Percentiles rank a stretch among this genome's conserved stretches.
Evolutionary conservation across 2,329 filamentous ascomycete species (phyloP).

Genomic region (Talaromyces marneffei): DNA sequence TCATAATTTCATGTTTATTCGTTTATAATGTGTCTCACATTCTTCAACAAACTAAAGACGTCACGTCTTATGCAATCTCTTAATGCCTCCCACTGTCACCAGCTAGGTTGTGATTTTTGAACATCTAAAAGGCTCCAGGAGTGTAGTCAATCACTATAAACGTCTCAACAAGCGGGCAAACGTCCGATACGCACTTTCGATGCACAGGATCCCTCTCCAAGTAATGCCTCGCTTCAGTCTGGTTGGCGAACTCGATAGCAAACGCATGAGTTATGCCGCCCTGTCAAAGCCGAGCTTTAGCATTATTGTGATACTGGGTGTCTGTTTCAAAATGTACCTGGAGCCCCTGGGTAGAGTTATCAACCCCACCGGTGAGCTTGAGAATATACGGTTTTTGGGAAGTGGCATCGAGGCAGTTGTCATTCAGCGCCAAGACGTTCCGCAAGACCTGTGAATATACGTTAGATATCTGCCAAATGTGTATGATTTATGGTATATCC

Average conservation of each 20-base stretch:
- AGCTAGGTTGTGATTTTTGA: too few relatives aligned
- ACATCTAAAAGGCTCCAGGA: background rate
- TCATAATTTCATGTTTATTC: background rate
- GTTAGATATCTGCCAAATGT: too few relatives aligned
- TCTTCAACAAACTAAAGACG: background rate
- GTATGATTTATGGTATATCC: too few relatives aligned
- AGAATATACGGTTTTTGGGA: too few relatives aligned
- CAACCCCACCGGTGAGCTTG: too few relatives aligned
- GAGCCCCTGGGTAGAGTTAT: too few relatives aligned
- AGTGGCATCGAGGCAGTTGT: too few relatives aligned
- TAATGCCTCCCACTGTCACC: background rate
- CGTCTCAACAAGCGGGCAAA: background rate
- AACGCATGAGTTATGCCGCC: background rate
- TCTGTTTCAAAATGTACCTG: too few relatives aligned
- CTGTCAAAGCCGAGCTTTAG: background rate
- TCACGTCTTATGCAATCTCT: background rate
- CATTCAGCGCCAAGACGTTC: too few relatives aligned
- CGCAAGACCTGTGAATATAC: too few relatives aligned
- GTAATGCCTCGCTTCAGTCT: background rate
- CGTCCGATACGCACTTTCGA: background rate
- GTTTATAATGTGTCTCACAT: background rate
- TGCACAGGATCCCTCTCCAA: background rate
- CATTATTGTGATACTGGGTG: background rate
- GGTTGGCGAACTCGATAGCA: background rate
- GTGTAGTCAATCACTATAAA: background rate